These are phyloP conservation scores for Fusarium musae DNA, from an alignment of 2,329 filamentous ascomycete genomes.

Conservation along the genomic window DNA sequence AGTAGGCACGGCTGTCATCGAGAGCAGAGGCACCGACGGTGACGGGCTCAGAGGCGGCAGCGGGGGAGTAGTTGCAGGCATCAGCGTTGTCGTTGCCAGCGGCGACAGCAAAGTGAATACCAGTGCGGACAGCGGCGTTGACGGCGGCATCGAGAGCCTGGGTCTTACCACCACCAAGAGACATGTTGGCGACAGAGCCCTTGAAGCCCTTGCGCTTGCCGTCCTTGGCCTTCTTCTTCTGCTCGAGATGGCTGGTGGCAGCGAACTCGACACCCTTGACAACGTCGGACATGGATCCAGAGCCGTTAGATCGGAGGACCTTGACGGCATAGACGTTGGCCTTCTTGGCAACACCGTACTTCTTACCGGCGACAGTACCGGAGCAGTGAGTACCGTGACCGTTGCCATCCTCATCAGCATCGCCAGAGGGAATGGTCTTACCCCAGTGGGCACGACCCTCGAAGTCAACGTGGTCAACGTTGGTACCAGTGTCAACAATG, in stretches of 20 bases:
- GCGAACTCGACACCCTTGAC: slow-evolving; percentile 98
- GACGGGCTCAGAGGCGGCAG: slow-evolving; percentile 88
- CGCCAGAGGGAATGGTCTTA: slow-evolving; percentile 89
- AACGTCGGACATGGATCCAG: slow-evolving; percentile 98
- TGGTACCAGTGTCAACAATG: slow-evolving; percentile 97
- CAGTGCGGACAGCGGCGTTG: slow-evolving; percentile 90
- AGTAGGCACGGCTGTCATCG: slow-evolving; percentile 96
- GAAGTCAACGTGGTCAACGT: slow-evolving; percentile 93
- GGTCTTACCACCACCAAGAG: slow-evolving; percentile 97
- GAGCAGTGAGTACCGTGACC: slow-evolving; percentile 99
- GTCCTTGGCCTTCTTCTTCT: slow-evolving; percentile 81
- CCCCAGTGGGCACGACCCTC: slow-evolving; percentile 96
- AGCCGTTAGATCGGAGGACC: slow-evolving; percentile 96
- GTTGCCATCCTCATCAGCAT: slow-evolving; percentile 93
- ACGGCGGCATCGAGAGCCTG: slow-evolving; percentile 89
- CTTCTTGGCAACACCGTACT: slow-evolving; percentile 99
- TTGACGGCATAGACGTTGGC: slow-evolving; percentile 97
- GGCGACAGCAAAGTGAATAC: slow-evolving; percentile 97
- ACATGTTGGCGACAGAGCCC: slow-evolving; percentile 99
- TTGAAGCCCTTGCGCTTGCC: slow-evolving; percentile 98
- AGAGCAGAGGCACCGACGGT: slow-evolving; percentile 96
- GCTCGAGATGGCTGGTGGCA: slow-evolving; percentile 79
- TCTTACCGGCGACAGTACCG: slow-evolving; percentile 96
- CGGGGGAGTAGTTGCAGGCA: slow-evolving; percentile 99
- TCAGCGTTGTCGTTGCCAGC: slow-evolving; percentile 99